Conservation (phyloP, 805 yeast species). For the Zygosaccharomyces lentus region DNA sequence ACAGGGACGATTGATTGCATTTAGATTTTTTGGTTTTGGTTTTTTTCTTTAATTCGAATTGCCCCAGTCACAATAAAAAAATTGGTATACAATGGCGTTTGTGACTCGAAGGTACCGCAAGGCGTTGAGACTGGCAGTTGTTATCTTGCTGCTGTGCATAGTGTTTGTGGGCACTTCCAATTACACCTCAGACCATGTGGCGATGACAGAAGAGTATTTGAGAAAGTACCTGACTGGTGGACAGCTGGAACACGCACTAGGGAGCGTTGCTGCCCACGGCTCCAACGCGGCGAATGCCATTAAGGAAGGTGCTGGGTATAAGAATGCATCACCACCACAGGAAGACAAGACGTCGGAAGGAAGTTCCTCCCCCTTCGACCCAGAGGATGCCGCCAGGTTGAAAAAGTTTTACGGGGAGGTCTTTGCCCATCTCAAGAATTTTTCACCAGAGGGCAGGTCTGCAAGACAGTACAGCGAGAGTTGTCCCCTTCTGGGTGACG, state of each 20-base stretch:
- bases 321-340: background rate
- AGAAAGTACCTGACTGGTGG: conserved; percentile 11
- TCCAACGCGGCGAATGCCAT: conserved; percentile 3
- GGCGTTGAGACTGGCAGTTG: conserved; percentile 17
- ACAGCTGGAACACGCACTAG: background rate
- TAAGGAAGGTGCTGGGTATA: background rate
- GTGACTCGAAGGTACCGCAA: conserved; percentile 21
- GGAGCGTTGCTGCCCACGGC: conserved; percentile 2
- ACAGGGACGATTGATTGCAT: background rate
- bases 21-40: background rate
- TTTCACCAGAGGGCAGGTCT: conserved; percentile 27
- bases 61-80: background rate
- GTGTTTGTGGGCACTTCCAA: conserved; percentile 13
- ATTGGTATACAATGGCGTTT: conserved; percentile 9
- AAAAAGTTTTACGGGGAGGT: conserved; percentile 27
- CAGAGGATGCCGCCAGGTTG: conserved; percentile 10
- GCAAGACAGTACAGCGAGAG: conserved; percentile 17
- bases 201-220: conserved; percentile 19
- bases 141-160: conserved; percentile 10
- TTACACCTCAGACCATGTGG: conserved; percentile 14
- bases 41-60: background rate
- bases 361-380: background rate
- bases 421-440: conserved; percentile 20
- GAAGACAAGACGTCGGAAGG: background rate
- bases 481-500: conserved; percentile 23